Percentiles rank a stretch among this genome's conserved stretches.
Evolutionary conservation across 73 alveolate species (phyloP).

Genomic region (Paramecium primaurelia): DNA sequence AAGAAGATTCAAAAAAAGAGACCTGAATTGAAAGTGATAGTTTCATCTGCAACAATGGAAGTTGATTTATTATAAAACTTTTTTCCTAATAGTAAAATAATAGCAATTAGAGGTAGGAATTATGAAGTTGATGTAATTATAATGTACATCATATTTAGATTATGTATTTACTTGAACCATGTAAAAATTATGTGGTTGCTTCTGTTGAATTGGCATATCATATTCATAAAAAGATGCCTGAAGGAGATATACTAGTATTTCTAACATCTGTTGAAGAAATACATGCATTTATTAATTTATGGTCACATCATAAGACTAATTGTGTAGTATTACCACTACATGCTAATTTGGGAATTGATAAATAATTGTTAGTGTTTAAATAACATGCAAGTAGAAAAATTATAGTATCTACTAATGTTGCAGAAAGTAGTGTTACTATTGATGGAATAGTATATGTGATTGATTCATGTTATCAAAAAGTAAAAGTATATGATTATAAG

Average conservation of each 20-base stretch:
- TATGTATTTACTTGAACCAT: conserved; percentile 65
- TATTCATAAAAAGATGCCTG: conserved; percentile 52
- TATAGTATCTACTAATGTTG: conserved; percentile 83
- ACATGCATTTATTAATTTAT: conserved; percentile 86
- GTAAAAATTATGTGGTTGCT: conserved; percentile 66
- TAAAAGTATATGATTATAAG: background rate
- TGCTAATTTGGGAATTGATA: conserved; percentile 89
- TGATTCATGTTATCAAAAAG: conserved; percentile 75
- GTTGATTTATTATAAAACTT: conserved; percentile 71
- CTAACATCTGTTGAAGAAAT: conserved; percentile 97
- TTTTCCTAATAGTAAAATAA: conserved; percentile 57
- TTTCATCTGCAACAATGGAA: conserved; percentile 90
- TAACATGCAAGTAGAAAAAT: conserved; percentile 63
- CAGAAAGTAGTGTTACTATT: conserved; percentile 95
- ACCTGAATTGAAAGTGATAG: conserved; percentile 79
- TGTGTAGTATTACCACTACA: conserved; percentile 80
- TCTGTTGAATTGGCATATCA: conserved; percentile 67
- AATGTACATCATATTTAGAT: background rate
- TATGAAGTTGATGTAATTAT: conserved; percentile 67
- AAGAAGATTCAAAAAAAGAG: conserved; percentile 79
- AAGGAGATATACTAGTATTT: conserved; percentile 94
- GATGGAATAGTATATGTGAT: conserved; percentile 90
- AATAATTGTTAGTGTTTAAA: conserved; percentile 86
- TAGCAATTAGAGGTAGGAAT: conserved; percentile 65
- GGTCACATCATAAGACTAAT: conserved; percentile 73